phyloP scores from a whole-genome alignment of 1,139 yeast species.

The Saccharomycopsis crataegensis region DNA sequence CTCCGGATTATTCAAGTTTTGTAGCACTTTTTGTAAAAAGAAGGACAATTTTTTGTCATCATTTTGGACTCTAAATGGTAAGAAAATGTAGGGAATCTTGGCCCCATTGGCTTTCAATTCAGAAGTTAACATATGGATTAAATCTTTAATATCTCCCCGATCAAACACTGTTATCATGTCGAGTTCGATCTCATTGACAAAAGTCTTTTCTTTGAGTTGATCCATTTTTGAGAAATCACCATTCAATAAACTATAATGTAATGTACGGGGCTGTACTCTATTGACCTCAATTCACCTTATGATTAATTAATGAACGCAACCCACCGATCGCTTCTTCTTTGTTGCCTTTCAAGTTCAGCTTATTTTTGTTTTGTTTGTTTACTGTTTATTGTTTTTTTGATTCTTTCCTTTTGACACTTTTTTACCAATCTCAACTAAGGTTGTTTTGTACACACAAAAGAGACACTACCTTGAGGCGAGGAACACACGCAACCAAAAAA shows the following conservation, averaged over 20 bases:
- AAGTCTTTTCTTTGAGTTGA: conserved; percentile 16
- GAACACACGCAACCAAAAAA: too few species aligned
- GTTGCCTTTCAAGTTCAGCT: too few species aligned
- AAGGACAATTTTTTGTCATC: conserved; percentile 44
- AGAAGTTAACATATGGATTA: conserved; percentile 60
- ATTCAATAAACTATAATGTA: background rate
- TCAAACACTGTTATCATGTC: conserved; percentile 39
- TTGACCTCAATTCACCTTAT: too few species aligned
- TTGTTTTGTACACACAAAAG: too few species aligned
- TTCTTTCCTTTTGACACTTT: too few species aligned
- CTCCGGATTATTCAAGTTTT: conserved; percentile 31
- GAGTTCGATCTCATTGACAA: conserved; percentile 18
- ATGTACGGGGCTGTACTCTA: too few species aligned
- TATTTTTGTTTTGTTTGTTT: too few species aligned
- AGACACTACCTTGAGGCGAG: too few species aligned
- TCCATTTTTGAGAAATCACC: conserved; percentile 7
- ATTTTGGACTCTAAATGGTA: conserved; percentile 64
- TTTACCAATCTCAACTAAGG: too few species aligned
- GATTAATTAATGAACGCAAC: too few species aligned
- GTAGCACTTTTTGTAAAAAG: conserved; percentile 43
- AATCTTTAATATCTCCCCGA: conserved; percentile 53
- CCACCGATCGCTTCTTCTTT: too few species aligned
- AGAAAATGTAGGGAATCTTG: conserved; percentile 53
- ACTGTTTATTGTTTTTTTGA: too few species aligned
- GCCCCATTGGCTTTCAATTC: conserved; percentile 48